Base-by-base conservation (phyloP, 2,329 filamentous ascomycete species). In the Phyllosticta citrichinensis region DNA sequence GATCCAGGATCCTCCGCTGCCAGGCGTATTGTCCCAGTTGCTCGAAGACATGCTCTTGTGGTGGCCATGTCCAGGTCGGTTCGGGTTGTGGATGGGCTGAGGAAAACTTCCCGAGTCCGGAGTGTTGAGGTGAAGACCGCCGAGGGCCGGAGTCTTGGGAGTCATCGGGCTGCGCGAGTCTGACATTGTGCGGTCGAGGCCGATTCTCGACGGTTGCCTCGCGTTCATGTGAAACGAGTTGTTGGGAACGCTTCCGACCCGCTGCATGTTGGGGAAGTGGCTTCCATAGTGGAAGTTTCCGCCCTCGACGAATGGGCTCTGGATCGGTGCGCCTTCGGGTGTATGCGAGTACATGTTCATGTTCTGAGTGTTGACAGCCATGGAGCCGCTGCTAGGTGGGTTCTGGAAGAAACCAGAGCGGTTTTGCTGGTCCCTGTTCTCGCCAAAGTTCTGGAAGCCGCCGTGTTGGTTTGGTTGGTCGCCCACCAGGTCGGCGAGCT, bases 11-110 rank as follows among this genome's bases (percentile, higher is more conserved):
- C 89, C 87, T 24, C 89, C 82, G 71, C 89, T 95, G 64, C 86
- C 87, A 2, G 91, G 89, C 0, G 90, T 95, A 65, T 89, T 88
- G 67, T 95, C 88, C 89, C 91, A 97, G 70, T 94, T 90, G 62
- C 85, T 87, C n/a, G 91, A 91, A 12, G 33, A 40, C 30, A 90
- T 81, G 17, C 88, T 89, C 76, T 95, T 94, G 66, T 91, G 87
- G 67, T 82, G 79, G 66, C 80, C 78, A 62, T 86, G 78, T 60
- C 77, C 77, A 22, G 60, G 55, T 4, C 60, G 55, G 55, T 35
- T 50, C 12, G 82, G 80, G 24, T 87, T 85, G 65, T 88, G 84
- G 70, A 96, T 94, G 35, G 90, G 87, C 70, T 94, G 90, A 12
- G 84, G 85, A 69, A 91, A 92, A 66, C 83, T 86, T 65, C 84